phyloP scores from a whole-genome alignment of 257 asterid species.

The Linderniella brevidens region DNA sequence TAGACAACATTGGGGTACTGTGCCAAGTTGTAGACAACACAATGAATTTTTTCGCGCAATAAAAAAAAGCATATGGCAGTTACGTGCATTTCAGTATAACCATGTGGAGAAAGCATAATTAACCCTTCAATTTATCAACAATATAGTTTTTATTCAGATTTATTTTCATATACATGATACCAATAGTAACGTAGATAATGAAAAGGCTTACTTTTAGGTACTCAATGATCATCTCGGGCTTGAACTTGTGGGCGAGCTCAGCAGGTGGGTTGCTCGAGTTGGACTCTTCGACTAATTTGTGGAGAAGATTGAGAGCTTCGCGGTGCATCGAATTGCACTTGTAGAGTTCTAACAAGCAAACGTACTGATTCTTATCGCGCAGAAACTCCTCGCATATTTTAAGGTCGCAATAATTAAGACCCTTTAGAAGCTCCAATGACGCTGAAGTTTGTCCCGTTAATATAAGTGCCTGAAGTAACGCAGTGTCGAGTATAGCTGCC shows the following conservation, averaged over 20 bases:
- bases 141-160: too few relatives aligned
- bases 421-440: slow-evolving; percentile 68
- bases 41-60: too few relatives aligned
- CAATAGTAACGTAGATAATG: slow-evolving; percentile 6
- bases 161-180: slow-evolving; percentile 7
- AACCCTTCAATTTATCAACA: too few relatives aligned
- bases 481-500: slow-evolving; percentile 90
- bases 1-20: too few relatives aligned
- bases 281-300: slow-evolving; percentile 76
- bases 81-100: too few relatives aligned
- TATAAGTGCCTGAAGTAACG: slow-evolving; percentile 69
- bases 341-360: slow-evolving; percentile 70
- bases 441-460: slow-evolving; percentile 83
- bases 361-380: slow-evolving; percentile 54
- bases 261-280: slow-evolving; percentile 63
- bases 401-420: slow-evolving; percentile 67
- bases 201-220: slow-evolving; percentile 66
- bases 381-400: slow-evolving; percentile 79
- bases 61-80: too few relatives aligned
- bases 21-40: too few relatives aligned
- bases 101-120: too few relatives aligned
- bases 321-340: slow-evolving; percentile 73
- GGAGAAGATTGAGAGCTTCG: slow-evolving; percentile 78
- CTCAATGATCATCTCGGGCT: slow-evolving; percentile 85
- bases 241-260: slow-evolving; percentile 69